Evolutionary conservation across 352 stramenopile species (phyloP), one percentile per base, ranked within the genome.

Genomic region (Peronospora tabacina): DNA sequence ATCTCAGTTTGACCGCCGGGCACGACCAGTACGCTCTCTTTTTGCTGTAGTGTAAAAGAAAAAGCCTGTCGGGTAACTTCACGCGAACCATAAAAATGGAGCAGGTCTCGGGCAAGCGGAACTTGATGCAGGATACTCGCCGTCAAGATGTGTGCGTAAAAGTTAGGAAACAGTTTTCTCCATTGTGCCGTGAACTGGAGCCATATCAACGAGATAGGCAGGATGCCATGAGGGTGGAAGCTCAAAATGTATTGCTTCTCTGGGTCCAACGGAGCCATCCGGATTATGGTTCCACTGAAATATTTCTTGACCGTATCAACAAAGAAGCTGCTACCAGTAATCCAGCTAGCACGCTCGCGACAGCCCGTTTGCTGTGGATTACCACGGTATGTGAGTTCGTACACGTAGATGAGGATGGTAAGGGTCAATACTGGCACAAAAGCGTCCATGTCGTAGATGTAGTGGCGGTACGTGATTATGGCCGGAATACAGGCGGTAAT

Each of bases 121-220:
- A 93, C 79, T 55, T 90, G 75, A 56, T 93, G 82, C 32, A 93
- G 45, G 44, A 93, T 71, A 49, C 76, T 87, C 22, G 82, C 82
- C 8, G 73, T 84, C 46, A 93, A 58, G 26, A 89, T 72, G 36
- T 77, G 66, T 5, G 77, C 70, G 44, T 87, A 69, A 17, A 90
- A 59, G 26, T 71, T 68, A 0, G 82, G 82, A 56, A 88, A 90
- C 15, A 86, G 46, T 13, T 56, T 49, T 24, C 69, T 68, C 79
- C 79, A 93, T 47, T 82, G 63, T 7, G 73, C 57, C 2, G 62
- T 86, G 49, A 89, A 88, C 50, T 80, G 69, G n/a, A 93, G 63
- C 79, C 79, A 93, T 56, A 83, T 79, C 7, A 81, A 67, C 1
- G 82, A 82, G 5, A 80, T 75, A 3, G 82, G 61, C 61, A 86